Conservation (phyloP, 2,329 filamentous ascomycete species). For the Hansfordia pulvinata region DNA sequence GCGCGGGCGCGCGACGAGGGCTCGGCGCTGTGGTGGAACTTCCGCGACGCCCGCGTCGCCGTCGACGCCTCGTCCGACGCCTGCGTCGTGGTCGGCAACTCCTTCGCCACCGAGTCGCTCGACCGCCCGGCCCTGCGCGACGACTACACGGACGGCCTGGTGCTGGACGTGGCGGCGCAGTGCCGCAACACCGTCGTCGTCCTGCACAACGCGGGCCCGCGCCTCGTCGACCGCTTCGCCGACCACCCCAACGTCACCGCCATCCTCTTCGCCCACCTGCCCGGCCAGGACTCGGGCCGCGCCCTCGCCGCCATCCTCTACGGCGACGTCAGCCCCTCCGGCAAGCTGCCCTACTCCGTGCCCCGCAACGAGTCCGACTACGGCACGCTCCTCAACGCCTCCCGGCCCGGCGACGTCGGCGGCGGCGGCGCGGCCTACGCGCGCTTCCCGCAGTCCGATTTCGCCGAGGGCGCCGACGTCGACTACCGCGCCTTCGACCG, state of each 20-base stretch:
- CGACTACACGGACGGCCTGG: conserved; percentile 37
- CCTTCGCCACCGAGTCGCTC: conserved; percentile 50
- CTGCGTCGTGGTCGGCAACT: conserved; percentile 44
- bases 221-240: conserved; percentile 45
- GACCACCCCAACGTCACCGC: conserved; percentile 58
- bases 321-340: conserved; percentile 32
- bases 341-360: conserved; percentile 37
- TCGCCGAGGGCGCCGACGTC: conserved; percentile 44
- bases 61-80: conserved; percentile 33
- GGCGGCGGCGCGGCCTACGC: too few relatives aligned
- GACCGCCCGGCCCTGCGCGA: conserved; percentile 42
- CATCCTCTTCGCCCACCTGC: conserved; percentile 62
- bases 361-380: conserved; percentile 32
- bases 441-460: conserved; percentile 22
- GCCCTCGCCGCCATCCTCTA: conserved; percentile 62
- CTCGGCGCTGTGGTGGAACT: conserved; percentile 32
- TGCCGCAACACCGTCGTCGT: conserved; percentile 49
- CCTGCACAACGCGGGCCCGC: conserved; percentile 46
- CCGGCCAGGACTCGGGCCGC: conserved; percentile 64
- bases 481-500: conserved; percentile 53
- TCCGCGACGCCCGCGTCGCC: conserved; percentile 21
- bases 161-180: conserved; percentile 31
- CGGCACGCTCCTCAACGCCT: conserved; percentile 17
- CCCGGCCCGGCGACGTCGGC: conserved; percentile 32
- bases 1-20: conserved; percentile 27